Percentiles rank a stretch among this genome's conserved stretches.
Conservation (phyloP, 371 early-diverging fungal genomes). For the Zopfochytrium polystomum region DNA sequence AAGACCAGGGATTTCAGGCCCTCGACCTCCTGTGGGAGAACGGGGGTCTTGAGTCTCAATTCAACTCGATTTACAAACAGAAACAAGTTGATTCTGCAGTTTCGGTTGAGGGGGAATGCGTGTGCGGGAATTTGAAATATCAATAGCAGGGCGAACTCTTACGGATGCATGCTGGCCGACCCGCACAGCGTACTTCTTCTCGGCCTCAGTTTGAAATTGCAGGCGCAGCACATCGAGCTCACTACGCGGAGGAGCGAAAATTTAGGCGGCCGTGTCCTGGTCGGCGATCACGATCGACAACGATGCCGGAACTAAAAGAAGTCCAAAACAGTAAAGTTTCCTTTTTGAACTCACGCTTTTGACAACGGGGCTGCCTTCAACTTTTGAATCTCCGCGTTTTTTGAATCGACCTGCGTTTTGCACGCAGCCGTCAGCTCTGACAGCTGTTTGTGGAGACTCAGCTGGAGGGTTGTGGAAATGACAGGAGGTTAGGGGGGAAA, state of each 20-base stretch:
- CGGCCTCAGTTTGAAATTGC: conserved; percentile 8
- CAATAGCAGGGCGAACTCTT: background rate
- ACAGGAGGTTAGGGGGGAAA: background rate
- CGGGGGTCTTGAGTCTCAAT: background rate
- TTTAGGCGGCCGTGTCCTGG: background rate
- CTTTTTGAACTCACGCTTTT: too few species aligned
- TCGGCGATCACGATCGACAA: too few species aligned
- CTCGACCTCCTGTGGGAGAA: conserved; percentile 11
- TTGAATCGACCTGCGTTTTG: conserved; percentile 14
- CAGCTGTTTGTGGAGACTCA: conserved; percentile 18
- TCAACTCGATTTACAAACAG: background rate
- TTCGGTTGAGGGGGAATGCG: background rate
- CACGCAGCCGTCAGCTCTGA: conserved; percentile 12
- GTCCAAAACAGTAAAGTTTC: too few species aligned
- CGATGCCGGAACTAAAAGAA: too few species aligned
- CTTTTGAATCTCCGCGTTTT: conserved; percentile 11
- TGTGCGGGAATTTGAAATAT: background rate
- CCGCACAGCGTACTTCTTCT: conserved; percentile 8
- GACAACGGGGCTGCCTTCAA: conserved; percentile 6
- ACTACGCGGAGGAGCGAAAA: background rate
- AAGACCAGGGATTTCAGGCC: conserved; percentile 14
- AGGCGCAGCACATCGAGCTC: conserved; percentile 10
- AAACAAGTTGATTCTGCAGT: background rate
- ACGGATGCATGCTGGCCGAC: conserved; percentile 12
- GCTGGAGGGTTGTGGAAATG: background rate